A percentile compares a stretch with the other conserved stretches of the same genome.
Conservation (phyloP, 2,329 filamentous ascomycete genomes). For the Apiospora pterosperma region DNA sequence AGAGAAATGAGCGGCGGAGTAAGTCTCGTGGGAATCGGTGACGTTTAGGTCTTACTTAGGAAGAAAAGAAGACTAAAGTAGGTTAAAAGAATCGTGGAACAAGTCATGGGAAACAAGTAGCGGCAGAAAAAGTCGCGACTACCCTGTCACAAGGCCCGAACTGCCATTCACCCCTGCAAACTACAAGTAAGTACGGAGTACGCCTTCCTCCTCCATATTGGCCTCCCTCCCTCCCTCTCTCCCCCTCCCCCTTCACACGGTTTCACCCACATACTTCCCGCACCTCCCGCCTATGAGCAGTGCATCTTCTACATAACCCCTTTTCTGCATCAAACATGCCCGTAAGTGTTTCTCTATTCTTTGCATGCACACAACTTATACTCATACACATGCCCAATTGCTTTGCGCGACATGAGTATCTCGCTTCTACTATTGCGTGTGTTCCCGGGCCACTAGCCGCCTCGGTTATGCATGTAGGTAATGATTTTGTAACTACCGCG, state of each 20-base stretch:
- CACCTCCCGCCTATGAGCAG: background rate
- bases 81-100: background rate
- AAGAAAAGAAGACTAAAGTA: conserved; percentile 9
- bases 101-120: background rate
- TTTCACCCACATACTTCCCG: background rate
- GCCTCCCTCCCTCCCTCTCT: background rate
- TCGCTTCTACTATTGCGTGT: background rate
- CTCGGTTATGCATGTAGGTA: background rate
- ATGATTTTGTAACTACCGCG: background rate
- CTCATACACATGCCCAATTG: background rate
- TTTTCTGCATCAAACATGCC: background rate
- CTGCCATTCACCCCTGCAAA: background rate
- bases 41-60: conserved; percentile 1
- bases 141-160: background rate
- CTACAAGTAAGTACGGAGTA: too few species aligned
- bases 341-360: background rate
- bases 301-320: background rate
- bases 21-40: conserved; percentile 33
- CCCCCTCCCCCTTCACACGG: background rate
- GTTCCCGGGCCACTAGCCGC: background rate
- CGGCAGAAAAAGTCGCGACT: conserved; percentile 3
- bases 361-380: background rate
- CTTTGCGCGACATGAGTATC: background rate
- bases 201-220: too few species aligned
- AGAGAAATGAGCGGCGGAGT: conserved; percentile 46